A percentile compares a stretch with the other conserved stretches of the same genome.
Evolutionary conservation across 257 asterid species (phyloP).

Genomic region (Plantago ovata): DNA sequence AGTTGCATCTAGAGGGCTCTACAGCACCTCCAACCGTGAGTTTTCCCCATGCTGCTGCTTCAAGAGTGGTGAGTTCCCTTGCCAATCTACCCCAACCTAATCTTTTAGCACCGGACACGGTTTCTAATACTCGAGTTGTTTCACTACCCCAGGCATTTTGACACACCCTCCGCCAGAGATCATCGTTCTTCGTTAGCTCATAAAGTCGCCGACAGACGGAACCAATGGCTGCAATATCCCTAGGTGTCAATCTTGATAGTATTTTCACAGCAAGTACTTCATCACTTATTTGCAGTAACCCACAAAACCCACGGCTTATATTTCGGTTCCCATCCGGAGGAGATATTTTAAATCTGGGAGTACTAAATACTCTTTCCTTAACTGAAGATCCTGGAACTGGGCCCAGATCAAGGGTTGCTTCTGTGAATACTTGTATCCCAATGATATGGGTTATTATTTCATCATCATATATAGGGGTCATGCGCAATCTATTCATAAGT

Average conservation of each 20-base stretch:
- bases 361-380: slow-evolving; percentile 55
- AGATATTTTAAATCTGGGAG: slow-evolving; percentile 46
- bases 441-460: slow-evolving; percentile 51
- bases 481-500: slow-evolving; percentile 42
- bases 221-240: slow-evolving; percentile 85
- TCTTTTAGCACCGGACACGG: slow-evolving; percentile 77
- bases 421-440: slow-evolving; percentile 73
- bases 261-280: slow-evolving; percentile 71
- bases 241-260: slow-evolving; percentile 65
- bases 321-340: slow-evolving; percentile 45
- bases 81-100: slow-evolving; percentile 91
- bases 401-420: slow-evolving; percentile 68
- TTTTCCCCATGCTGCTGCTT: slow-evolving; percentile 92
- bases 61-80: slow-evolving; percentile 84
- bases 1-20: slow-evolving; percentile 95
- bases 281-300: slow-evolving; percentile 65
- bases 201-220: slow-evolving; percentile 71
- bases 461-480: slow-evolving; percentile 54
- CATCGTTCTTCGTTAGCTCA: slow-evolving; percentile 75
- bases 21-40: slow-evolving; percentile 79
- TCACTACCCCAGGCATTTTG: slow-evolving; percentile 93
- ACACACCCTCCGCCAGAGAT: slow-evolving; percentile 84
- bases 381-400: slow-evolving; percentile 69
- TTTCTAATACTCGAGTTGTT: slow-evolving; percentile 68
- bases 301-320: slow-evolving; percentile 58